Conservation (phyloP, 1,284 basidiomycete species). For the Mycocalia duriaeana region DNA sequence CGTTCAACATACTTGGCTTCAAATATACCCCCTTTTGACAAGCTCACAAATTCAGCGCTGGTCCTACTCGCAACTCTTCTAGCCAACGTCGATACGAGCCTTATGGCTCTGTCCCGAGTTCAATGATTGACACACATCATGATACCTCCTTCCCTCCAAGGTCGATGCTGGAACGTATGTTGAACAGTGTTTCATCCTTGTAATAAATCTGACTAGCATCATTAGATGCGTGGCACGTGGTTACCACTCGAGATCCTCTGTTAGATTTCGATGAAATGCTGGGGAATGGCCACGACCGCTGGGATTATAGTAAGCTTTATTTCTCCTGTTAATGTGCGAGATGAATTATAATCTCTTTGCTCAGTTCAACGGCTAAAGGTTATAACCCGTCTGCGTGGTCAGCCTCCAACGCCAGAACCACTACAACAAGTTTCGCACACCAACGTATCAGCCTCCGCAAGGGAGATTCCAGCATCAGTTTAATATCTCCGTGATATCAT, state of each 20-base stretch:
- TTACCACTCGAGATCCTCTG: conserved; percentile 47
- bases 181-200: too few species aligned
- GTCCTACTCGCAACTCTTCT: conserved; percentile 11
- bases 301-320: conserved; percentile 46
- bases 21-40: too few species aligned
- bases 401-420: conserved; percentile 41
- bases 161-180: conserved; percentile 51
- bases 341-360: neutral
- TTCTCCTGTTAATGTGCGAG: neutral
- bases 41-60: too few species aligned
- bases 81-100: conserved; percentile 31
- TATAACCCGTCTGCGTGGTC: conserved; percentile 49
- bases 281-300: conserved; percentile 47
- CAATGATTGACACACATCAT: neutral
- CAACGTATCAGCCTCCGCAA: too few species aligned
- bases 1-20: too few species aligned
- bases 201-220: too few species aligned
- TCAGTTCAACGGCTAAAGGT: conserved; percentile 53
- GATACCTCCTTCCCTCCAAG: conserved; percentile 18
- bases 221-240: conserved; percentile 55
- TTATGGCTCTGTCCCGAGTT: conserved; percentile 16
- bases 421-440: conserved; percentile 7
- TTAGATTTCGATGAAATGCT: conserved; percentile 53
- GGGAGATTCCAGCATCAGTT: too few species aligned
- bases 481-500: too few species aligned